Evolutionary conservation across 768 basidiomycete species (phyloP), one percentile per base, ranked within the genome.

Genomic region (Russula compacta): DNA sequence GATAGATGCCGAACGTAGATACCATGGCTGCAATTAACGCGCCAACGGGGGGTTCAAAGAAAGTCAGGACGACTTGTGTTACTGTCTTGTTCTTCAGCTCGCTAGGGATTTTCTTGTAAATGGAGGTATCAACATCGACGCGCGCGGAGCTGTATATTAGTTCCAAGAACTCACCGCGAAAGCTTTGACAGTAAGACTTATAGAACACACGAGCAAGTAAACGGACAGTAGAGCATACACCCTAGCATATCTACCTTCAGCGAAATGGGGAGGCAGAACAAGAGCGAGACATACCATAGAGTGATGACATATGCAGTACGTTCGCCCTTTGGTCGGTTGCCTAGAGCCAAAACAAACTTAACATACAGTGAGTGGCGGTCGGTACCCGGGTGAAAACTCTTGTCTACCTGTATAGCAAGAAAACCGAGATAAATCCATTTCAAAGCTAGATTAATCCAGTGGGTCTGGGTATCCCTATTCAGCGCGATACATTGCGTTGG

Each of bases 261-360:
- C 1, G 12, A 14, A 12, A 9, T 21, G 32, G 19, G 12, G 29
- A 33, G 15, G 9, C 4, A 44, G 12, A 17, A 35, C 21, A 32
- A 24, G 54, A 12, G 29, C 35, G 40, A 29, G 6, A 73, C 78
- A 40, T 67, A 86, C 88, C 85, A 89, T 64, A 92, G 76, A 10
- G 89, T 91, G 9, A 81, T 65, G 0, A 81, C 76, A 69, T 92
- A 93, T 14, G 85, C 81, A 35, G 77, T 67, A 40, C 85, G 81
- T 76, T 95, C 94, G 60, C 91, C 94, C 71, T 95, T 95, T 3
- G 93, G 94, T 59, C 93, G 78, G 64, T 89, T 90, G 33, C 87
- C 87, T 21, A 89, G 74, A 15, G 85, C 87, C 19, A 89, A 76
- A 47, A 89, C 78, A 67, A 89, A 87, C 78, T 83, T 59, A 6